phyloP scores from a whole-genome alignment of 1,284 basidiomycete genomes.

The Ganoderma meredithae region DNA sequence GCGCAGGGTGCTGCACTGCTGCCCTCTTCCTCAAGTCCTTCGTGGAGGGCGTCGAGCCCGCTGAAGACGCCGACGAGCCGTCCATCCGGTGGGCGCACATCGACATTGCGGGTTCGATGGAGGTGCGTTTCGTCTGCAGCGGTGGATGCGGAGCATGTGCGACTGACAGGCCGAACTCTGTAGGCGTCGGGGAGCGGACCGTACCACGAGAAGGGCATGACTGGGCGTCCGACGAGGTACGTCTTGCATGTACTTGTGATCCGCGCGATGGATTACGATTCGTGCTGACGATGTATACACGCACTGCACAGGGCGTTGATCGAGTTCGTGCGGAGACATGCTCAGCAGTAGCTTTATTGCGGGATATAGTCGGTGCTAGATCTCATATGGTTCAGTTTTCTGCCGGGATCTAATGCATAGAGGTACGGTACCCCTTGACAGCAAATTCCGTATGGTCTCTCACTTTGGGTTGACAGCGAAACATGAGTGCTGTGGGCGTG shows the following conservation, averaged over 20 bases:
- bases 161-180: constrained; percentile 11
- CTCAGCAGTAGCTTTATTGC: constrained; percentile 10
- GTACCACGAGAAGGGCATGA: constrained; percentile 83
- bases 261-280: neutral
- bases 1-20: constrained; percentile 83
- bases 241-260: no score
- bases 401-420: neutral
- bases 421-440: neutral
- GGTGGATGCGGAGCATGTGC: neutral
- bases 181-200: constrained; percentile 61
- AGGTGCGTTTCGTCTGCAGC: constrained; percentile 45
- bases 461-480: no score
- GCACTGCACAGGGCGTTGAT: constrained; percentile 36
- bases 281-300: neutral
- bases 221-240: constrained; percentile 84
- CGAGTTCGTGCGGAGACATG: constrained; percentile 35
- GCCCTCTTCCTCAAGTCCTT: constrained; percentile 89
- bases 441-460: no score
- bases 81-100: constrained; percentile 80
- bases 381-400: neutral
- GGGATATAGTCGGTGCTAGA: neutral
- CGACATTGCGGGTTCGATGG: constrained; percentile 89
- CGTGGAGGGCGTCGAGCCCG: constrained; percentile 74
- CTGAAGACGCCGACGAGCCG: constrained; percentile 54
- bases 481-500: no score